Base-by-base conservation (phyloP, 2,329 filamentous ascomycete species). In the Xylaria sp. region DNA sequence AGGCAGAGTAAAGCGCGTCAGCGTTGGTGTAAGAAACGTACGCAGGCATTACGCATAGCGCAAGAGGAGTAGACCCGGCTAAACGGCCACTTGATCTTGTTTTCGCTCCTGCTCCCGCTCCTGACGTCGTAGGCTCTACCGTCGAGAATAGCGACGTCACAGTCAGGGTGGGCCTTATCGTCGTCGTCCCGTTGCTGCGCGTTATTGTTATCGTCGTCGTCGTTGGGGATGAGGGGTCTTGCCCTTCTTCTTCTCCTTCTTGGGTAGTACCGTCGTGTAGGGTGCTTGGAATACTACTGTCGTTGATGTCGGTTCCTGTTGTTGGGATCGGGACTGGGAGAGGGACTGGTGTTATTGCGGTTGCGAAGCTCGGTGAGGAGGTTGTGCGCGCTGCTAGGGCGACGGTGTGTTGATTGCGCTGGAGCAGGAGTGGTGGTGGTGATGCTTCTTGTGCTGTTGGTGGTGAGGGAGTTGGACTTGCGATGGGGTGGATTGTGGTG, bases 151-250 rank as follows among this genome's bases (percentile, higher is more conserved):
- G 43, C 35, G 60, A 59, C 2, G 56, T 59, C 50, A 63, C 43
- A 5, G 60, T 63, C 19, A 63, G 43, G 12, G 60, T 63, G 3
- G 60, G 55, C 31, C 55, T 35, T 42, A 63, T 52, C 21, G 60
- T 63, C 19, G 50, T 63, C 15, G 55, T 63, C 12, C 50, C 23
- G 21, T 49, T 59, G 21, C 43, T 59, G 49, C 60, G 53, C 1
- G 55, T 63, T 7, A 63, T 46, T 3, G 60, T 63, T 14, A 63
- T 58, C 15, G 55, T 59, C 8, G 55, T 59, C 8, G 53, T 43
- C 12, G 54, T 54, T 12, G 49, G 40, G 12, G 46, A 38, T 1
- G 42, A 11, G 9, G 28, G 19, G 3, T 21, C 46, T 11, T 51
- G n/a, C n/a, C 28, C 28, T 31, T 31, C 28, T 31, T 31, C 28